Evolutionary conservation across 371 early-diverging fungal species (phyloP), one percentile per base, ranked within the genome.

Genomic region (Lichtheimia corymbifera): DNA sequence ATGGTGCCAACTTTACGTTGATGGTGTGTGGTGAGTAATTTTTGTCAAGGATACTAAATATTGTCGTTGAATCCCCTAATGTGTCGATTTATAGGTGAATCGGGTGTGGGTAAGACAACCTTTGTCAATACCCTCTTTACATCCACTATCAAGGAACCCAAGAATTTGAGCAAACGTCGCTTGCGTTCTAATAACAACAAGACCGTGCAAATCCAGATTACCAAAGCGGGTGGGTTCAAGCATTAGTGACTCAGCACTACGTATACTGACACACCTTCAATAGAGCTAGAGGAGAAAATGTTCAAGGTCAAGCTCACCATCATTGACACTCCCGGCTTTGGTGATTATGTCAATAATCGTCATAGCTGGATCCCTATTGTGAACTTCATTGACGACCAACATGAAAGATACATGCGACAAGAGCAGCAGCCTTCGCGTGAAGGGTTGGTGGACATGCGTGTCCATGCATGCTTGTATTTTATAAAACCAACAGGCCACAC

Each of bases 391-490:
- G 95, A 97, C 70, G 95, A 95, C 61, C 97, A 97, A 75, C 95
- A 96, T 80, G 94, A 92, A 68, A 85, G 82, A 55, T 93, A 91
- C 66, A 89, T 98, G 87, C 86, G 88, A 65, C 81, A 83, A 57
- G 89, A 91, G 67, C 74, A 78, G 45, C 80, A 83, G 47, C 76
- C 83, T 4, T 67, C 75, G n/a, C 73, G 90, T 30, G 61, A 76
- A 50, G 76, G 82, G 24, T 72, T 80, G 55, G 82, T 85, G 58
- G 93, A 94, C 69, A 66, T 84, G 64, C 72, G 92, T 53, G 87
- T 93, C n/a, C 91, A 99, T 68, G 95, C 92, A 4, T 94, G 95
- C 68, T 69, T 99, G 27, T 96, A 96, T 83, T 95, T 96, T 71
- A 93, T 96, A 68, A 84, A 92, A 25, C 93, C 95, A 22, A 90